Evolutionary conservation across 2,329 filamentous ascomycete genomes (phyloP).

Genomic region (Cytospora piceae): DNA sequence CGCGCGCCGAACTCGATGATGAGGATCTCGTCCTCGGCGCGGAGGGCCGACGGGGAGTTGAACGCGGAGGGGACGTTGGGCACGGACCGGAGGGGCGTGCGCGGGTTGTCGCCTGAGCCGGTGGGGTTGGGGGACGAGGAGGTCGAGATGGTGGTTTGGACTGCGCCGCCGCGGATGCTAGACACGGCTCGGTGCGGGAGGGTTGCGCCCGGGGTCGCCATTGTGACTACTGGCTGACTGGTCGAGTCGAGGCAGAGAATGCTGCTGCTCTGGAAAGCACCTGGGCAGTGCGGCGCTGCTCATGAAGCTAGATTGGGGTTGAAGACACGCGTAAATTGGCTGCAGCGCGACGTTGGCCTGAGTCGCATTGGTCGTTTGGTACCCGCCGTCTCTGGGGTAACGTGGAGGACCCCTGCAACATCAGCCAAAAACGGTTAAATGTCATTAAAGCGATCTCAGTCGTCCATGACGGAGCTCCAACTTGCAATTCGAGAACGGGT

Average conservation of each 20-base stretch:
- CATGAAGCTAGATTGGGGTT: too few relatives aligned
- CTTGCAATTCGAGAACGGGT: background rate
- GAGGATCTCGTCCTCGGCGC: slow-evolving; percentile 81
- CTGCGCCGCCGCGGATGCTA: slow-evolving; percentile 53
- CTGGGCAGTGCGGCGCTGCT: background rate
- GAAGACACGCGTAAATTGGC: slow-evolving; percentile 7
- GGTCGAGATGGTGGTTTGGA: slow-evolving; percentile 29
- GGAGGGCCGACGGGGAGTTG: slow-evolving; percentile 62
- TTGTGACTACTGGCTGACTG: slow-evolving; percentile 34
- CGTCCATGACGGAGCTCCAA: slow-evolving; percentile 11
- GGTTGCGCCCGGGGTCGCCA: slow-evolving; percentile 50
- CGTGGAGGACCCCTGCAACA: slow-evolving; percentile 24
- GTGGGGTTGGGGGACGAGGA: slow-evolving; percentile 10
- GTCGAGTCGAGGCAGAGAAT: background rate
- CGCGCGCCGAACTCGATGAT: slow-evolving; percentile 83
- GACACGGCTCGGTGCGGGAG: slow-evolving; percentile 63
- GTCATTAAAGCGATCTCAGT: slow-evolving; percentile 37
- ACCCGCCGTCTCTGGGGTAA: slow-evolving; percentile 33
- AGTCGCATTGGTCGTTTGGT: slow-evolving; percentile 5
- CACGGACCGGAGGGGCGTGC: slow-evolving; percentile 62
- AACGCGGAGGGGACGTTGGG: slow-evolving; percentile 58
- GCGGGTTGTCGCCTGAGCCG: slow-evolving; percentile 50
- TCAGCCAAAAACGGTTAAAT: slow-evolving; percentile 35
- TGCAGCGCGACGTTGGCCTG: background rate
- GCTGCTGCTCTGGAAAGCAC: slow-evolving; percentile 4